A percentile compares a stretch with the other conserved stretches of the same genome.
Evolutionary conservation across 2,329 filamentous ascomycete species (phyloP).

Genomic region (Neospermospora avenae): DNA sequence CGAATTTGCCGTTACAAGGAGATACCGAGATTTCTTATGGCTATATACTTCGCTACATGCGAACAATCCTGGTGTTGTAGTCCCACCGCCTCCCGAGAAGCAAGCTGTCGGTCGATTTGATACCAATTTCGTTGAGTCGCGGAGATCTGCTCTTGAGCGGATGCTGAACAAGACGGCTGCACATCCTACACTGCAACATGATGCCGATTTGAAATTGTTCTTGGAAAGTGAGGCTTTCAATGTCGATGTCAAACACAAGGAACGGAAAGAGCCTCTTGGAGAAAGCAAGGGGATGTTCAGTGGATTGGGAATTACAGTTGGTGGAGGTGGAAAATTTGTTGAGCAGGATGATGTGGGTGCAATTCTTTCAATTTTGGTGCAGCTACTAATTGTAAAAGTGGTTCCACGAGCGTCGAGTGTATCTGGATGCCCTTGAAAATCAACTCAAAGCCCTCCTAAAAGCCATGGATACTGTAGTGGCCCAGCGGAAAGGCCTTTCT

Average conservation of each 20-base stretch:
- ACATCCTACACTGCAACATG: slow-evolving; percentile 87
- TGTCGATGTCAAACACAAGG: slow-evolving; percentile 96
- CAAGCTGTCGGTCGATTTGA: slow-evolving; percentile 96
- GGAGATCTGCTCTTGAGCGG: slow-evolving; percentile 86
- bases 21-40: slow-evolving; percentile 97
- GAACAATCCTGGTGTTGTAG: slow-evolving; percentile 92
- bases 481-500: slow-evolving; percentile 87
- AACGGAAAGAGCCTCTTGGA: slow-evolving; percentile 79
- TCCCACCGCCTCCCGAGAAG: slow-evolving; percentile 95
- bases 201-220: slow-evolving; percentile 92
- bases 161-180: slow-evolving; percentile 96
- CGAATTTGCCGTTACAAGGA: slow-evolving; percentile 88
- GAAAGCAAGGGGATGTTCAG: slow-evolving; percentile 95
- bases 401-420: slow-evolving; percentile 96
- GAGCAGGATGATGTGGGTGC: slow-evolving; percentile 86
- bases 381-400: slow-evolving; percentile 53
- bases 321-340: slow-evolving; percentile 82
- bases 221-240: slow-evolving; percentile 95
- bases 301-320: slow-evolving; percentile 74
- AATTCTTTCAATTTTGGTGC: neutral
- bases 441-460: slow-evolving; percentile 89
- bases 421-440: slow-evolving; percentile 88
- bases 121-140: slow-evolving; percentile 91
- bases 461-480: slow-evolving; percentile 88
- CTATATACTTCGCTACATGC: slow-evolving; percentile 91